Evolutionary conservation across 495 filamentous ascomycete genomes (phyloP).

Genomic region (Penicillium coprophilum): DNA sequence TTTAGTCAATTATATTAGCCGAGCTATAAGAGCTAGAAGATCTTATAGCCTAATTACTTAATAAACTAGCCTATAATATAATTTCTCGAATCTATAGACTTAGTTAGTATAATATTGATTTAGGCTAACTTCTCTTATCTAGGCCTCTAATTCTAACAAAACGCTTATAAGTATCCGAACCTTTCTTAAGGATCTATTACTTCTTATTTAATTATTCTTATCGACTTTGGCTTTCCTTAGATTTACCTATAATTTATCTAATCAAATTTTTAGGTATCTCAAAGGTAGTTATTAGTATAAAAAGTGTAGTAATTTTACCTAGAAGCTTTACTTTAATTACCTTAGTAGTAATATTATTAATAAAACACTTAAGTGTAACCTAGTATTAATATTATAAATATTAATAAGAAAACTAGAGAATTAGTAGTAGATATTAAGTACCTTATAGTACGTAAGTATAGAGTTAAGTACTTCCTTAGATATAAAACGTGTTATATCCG

Average conservation of each 20-base stretch:
- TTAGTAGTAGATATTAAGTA: slow-evolving; percentile 13
- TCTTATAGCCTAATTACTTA: too few relatives aligned
- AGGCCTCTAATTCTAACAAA: slow-evolving; percentile 20
- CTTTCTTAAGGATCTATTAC: slow-evolving; percentile 47
- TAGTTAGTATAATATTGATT: too few relatives aligned
- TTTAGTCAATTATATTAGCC: too few relatives aligned
- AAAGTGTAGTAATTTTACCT: slow-evolving; percentile 17
- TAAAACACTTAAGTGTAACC: slow-evolving; percentile 62
- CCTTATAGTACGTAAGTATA: slow-evolving; percentile 37
- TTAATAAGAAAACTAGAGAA: slow-evolving; percentile 8
- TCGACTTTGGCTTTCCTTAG: slow-evolving; percentile 44
- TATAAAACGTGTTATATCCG: slow-evolving; percentile 29
- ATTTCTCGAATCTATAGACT: too few relatives aligned
- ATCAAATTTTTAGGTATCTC: slow-evolving; percentile 46
- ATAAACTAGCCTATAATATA: too few relatives aligned
- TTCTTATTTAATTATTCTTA: slow-evolving; percentile 54
- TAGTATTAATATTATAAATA: slow-evolving; percentile 19
- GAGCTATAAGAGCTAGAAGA: too few relatives aligned
- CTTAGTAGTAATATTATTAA: slow-evolving; percentile 57
- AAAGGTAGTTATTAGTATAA: slow-evolving; percentile 31
- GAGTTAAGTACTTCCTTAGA: slow-evolving; percentile 28
- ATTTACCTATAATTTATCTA: slow-evolving; percentile 54
- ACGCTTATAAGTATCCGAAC: slow-evolving; percentile 16
- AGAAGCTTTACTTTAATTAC: slow-evolving; percentile 57
- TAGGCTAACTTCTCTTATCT: slow-evolving; percentile 16